phyloP scores from a whole-genome alignment of 208 protist species.

The Leishmania amazonensis region DNA sequence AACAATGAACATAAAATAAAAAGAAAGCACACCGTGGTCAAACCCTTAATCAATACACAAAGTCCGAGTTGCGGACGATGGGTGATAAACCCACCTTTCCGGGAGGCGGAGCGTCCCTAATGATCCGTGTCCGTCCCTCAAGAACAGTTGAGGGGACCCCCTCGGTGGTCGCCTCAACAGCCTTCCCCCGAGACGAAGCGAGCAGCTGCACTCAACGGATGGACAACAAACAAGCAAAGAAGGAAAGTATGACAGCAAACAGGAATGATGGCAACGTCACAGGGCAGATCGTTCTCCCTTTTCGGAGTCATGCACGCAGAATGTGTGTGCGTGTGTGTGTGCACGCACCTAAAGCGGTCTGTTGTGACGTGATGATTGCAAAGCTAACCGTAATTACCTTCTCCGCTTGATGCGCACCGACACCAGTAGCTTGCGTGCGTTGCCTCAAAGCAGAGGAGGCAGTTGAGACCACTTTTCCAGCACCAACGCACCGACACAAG shows the following conservation, averaged over 20 bases:
- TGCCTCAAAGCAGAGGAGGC: background rate
- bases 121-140: background rate
- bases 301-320: background rate
- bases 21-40: background rate
- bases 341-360: background rate
- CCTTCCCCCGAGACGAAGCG: background rate
- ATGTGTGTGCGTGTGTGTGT: background rate
- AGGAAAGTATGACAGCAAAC: background rate
- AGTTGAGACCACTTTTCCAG: background rate
- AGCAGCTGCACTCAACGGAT: background rate
- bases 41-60: background rate
- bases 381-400: background rate
- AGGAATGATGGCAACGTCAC: background rate
- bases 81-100: background rate
- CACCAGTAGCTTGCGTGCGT: background rate
- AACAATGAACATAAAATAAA: conserved; percentile 13
- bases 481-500: background rate
- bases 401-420: background rate
- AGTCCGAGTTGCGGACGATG: background rate
- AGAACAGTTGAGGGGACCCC: background rate
- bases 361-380: background rate
- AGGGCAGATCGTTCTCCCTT: background rate
- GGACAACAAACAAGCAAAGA: background rate
- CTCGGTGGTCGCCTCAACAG: background rate
- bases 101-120: no score